Evolutionary conservation across 1,284 basidiomycete genomes (phyloP), one percentile per base, ranked within the genome.

Genomic region (Cutaneotrichosporon sp.): DNA sequence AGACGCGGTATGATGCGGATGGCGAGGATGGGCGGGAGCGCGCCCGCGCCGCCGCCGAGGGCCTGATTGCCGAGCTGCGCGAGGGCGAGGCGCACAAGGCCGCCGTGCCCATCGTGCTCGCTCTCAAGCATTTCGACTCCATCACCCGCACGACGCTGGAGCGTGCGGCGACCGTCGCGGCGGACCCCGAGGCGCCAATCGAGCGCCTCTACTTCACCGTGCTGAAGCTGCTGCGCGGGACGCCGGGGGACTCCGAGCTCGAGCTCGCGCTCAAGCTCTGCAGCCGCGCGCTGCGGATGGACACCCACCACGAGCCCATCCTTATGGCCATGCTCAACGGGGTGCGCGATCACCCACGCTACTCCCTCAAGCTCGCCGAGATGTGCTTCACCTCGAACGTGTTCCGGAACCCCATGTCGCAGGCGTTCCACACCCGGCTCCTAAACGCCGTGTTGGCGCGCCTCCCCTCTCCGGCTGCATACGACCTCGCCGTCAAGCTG

Each of bases 401-500:
- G 33, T 52, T 55, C 29, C 47, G 8, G 16, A 18, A 31, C 7
- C 8, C 10, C 22, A 29, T 42, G 24, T 51, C 53, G 20, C 27
- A 24, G 11, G 11, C 3, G 14, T 51, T 24, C 46, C 22, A 8
- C 18, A 16, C 9, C 4, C 16, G 24, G 18, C 46, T 57, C 22
- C 24, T 50, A 46, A 36, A 57, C 9, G n/a, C 46, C 9, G 55
- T 34, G 7, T 20, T 57, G n/a, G n/a, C 6, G 14, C 33, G 36
- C 9, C 24, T 66, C 24, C 57, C 61, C 2, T 54, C 52, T 5
- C 18, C 54, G 9, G 59, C 68, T 14, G 60, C 68, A 2, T 72
- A 71, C 58, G 50, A 59, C 16, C 29, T 68, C 27, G 61, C 64
- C 14, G 59, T 62, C 33, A 55, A 62, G 14, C 27, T 71, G 9